A percentile compares a stretch with the other conserved stretches of the same genome.
These are phyloP conservation scores for Aspergillus taichungensis DNA, from an alignment of 495 filamentous ascomycete genomes.

Conservation along the genomic window DNA sequence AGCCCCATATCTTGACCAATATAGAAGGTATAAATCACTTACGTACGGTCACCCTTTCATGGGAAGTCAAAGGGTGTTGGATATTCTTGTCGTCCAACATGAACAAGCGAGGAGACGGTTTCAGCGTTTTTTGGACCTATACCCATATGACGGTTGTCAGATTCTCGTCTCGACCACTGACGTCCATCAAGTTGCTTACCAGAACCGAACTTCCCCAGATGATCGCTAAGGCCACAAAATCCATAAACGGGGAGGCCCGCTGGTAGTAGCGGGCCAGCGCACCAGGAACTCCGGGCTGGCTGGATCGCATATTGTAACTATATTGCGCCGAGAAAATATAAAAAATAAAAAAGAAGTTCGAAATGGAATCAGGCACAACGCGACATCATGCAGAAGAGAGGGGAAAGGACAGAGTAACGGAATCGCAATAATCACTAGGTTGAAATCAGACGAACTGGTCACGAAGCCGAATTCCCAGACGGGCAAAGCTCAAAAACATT, in stretches of 20 bases:
- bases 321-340: neutral
- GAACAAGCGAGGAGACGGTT: constrained; percentile 78
- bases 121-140: constrained; percentile 61
- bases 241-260: constrained; percentile 69
- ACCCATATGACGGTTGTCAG: neutral
- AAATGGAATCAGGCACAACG: neutral
- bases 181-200: constrained; percentile 29
- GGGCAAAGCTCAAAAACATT: no score
- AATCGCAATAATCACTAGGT: neutral
- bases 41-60: constrained; percentile 78
- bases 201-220: constrained; percentile 59
- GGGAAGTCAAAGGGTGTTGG: constrained; percentile 74
- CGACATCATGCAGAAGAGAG: neutral
- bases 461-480: neutral
- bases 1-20: neutral
- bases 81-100: constrained; percentile 73
- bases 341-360: neutral
- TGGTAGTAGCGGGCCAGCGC: constrained; percentile 38
- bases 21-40: constrained; percentile 14
- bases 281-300: constrained; percentile 22
- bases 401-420: neutral
- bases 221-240: constrained; percentile 71
- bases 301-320: constrained; percentile 6
- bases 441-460: neutral
- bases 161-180: neutral